Evolutionary conservation across 139 green algal genomes (phyloP).

Genomic region (Haematococcus sp.): DNA sequence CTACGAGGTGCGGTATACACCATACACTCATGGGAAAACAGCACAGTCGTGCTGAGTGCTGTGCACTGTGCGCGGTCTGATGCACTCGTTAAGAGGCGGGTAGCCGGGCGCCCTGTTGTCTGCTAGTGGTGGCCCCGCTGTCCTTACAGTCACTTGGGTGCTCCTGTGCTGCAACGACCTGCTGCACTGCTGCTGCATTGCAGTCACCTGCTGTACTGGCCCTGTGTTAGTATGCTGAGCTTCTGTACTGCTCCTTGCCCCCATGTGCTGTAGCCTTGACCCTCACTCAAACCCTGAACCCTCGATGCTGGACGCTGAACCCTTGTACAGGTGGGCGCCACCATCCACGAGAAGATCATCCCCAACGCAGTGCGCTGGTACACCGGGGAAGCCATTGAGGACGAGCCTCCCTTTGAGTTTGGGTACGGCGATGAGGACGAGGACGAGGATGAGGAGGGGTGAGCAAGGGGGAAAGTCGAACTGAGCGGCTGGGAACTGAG

Average conservation of each 20-base stretch:
- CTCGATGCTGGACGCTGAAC: neutral
- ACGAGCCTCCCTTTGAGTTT: constrained; percentile 42
- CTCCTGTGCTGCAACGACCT: too few species aligned
- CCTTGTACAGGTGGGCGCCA: constrained; percentile 37
- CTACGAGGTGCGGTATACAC: constrained; percentile 80
- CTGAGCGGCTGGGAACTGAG: neutral
- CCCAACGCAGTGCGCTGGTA: constrained; percentile 85
- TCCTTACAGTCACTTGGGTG: too few species aligned
- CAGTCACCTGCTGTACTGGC: too few species aligned
- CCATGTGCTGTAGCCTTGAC: too few species aligned
- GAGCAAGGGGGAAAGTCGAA: neutral
- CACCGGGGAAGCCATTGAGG: constrained; percentile 84
- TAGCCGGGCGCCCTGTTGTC: too few species aligned
- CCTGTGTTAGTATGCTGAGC: too few species aligned
- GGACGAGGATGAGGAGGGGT: constrained; percentile 12
- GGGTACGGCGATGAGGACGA: neutral
- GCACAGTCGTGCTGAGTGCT: too few species aligned
- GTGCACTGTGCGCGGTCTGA: too few species aligned
- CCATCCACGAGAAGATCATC: constrained; percentile 83
- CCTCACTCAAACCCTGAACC: neutral
- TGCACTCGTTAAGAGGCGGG: too few species aligned
- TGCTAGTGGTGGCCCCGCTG: neutral
- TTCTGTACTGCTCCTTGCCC: too few species aligned
- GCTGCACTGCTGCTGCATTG: too few species aligned
- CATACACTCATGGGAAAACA: too few species aligned